Percentiles rank a stretch among this genome's conserved stretches.
phyloP scores from a whole-genome alignment of 2,329 filamentous ascomycete species.

The Dendryphion nanum region DNA sequence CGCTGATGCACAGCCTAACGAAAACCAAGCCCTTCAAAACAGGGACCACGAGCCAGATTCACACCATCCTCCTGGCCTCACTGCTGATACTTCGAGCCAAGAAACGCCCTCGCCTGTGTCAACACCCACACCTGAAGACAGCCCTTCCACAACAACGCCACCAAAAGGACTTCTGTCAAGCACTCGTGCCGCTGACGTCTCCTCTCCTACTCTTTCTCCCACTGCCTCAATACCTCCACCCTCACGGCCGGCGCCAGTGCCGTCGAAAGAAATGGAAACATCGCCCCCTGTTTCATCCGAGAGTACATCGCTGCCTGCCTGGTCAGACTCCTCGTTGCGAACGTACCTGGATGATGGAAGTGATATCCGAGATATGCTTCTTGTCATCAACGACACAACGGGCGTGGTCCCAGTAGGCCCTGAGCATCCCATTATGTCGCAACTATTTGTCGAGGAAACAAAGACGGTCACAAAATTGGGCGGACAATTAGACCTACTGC shows the following conservation, averaged over 20 bases:
- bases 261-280: conserved; percentile 20
- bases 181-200: conserved; percentile 13
- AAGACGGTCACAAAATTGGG: conserved; percentile 84
- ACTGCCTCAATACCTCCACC: conserved; percentile 22
- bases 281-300: conserved; percentile 33
- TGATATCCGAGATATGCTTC: conserved; percentile 84
- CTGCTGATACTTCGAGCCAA: conserved; percentile 69
- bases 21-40: conserved; percentile 13
- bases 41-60: conserved; percentile 28
- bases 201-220: conserved; percentile 22
- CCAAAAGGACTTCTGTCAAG: conserved; percentile 21
- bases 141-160: conserved; percentile 26
- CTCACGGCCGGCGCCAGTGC: conserved; percentile 38
- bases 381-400: conserved; percentile 89
- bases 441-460: conserved; percentile 83
- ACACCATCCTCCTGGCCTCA: conserved; percentile 61
- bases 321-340: conserved; percentile 83
- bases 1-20: conserved; percentile 43
- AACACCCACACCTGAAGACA: conserved; percentile 33
- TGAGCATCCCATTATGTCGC: conserved; percentile 81
- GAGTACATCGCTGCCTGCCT: conserved; percentile 62
- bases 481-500: conserved; percentile 82
- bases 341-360: conserved; percentile 88
- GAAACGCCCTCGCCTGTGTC: conserved; percentile 47
- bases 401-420: conserved; percentile 74